Conservation (phyloP, 2,329 filamentous ascomycete species). For the Aureobasidium leucospermi region DNA sequence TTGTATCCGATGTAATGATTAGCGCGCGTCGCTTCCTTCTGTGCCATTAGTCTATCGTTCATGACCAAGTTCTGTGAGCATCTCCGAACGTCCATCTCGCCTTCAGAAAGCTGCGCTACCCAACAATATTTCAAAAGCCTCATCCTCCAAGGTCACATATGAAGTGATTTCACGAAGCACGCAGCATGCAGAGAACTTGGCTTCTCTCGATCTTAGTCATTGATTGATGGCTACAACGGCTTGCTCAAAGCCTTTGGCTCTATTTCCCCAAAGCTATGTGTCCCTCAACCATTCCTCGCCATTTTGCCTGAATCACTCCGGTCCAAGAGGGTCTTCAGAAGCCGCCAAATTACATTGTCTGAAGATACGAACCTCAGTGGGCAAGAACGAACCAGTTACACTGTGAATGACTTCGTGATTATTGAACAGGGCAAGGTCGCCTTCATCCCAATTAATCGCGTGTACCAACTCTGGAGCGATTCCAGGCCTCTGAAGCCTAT, state of each 20-base stretch:
- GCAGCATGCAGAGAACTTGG: too few relatives aligned
- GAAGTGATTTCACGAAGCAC: too few relatives aligned
- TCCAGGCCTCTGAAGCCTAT: conserved; percentile 62
- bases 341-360: conserved; percentile 74
- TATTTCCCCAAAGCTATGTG: neutral
- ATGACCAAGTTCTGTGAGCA: too few relatives aligned
- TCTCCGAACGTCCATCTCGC: too few relatives aligned
- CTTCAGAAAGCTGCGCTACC: too few relatives aligned
- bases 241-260: too few relatives aligned
- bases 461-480: conserved; percentile 64
- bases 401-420: conserved; percentile 69
- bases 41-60: too few relatives aligned
- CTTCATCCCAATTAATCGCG: conserved; percentile 68
- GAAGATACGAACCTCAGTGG: conserved; percentile 68
- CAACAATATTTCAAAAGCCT: too few relatives aligned
- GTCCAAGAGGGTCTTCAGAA: conserved; percentile 49
- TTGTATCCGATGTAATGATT: neutral
- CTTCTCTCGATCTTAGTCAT: too few relatives aligned
- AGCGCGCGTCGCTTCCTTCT: neutral
- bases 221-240: too few relatives aligned
- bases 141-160: too few relatives aligned
- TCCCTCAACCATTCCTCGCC: too few relatives aligned
- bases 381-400: conserved; percentile 66
- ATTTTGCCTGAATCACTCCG: conserved; percentile 19
- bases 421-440: conserved; percentile 71